Conservation (phyloP, 2,329 filamentous ascomycete species). For the Fusarium dimerum region DNA sequence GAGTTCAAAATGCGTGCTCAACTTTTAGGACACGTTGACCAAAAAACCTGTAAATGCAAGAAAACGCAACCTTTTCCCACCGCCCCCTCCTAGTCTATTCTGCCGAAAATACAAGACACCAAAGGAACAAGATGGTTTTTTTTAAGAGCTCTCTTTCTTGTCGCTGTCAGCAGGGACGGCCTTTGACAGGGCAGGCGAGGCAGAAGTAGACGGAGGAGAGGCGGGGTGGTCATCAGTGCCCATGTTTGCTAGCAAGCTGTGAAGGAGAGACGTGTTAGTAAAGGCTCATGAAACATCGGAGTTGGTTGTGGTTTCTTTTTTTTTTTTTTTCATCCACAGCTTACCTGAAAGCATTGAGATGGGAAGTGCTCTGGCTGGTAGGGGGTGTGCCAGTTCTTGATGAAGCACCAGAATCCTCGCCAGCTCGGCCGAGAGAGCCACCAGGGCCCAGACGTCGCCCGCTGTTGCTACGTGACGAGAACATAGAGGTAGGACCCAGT, state of each 20-base stretch:
- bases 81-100: slow-evolving; percentile 51
- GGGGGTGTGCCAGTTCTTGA: slow-evolving; percentile 90
- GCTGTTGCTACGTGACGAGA: slow-evolving; percentile 88
- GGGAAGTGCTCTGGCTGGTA: slow-evolving; percentile 58
- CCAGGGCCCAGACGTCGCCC: slow-evolving; percentile 78
- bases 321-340: slow-evolving; percentile 28
- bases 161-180: slow-evolving; percentile 53
- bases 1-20: slow-evolving; percentile 44
- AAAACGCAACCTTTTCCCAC: slow-evolving; percentile 32
- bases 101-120: slow-evolving; percentile 49
- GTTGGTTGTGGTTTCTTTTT: not conserved
- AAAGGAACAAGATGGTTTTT: slow-evolving; percentile 30
- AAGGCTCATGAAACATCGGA: not conserved
- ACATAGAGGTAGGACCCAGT: slow-evolving; percentile 83
- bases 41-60: slow-evolving; percentile 51
- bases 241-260: slow-evolving; percentile 60
- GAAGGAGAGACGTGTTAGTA: slow-evolving; percentile 2
- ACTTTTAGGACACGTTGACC: slow-evolving; percentile 49
- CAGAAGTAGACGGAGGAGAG: slow-evolving; percentile 69
- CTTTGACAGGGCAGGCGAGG: slow-evolving; percentile 67
- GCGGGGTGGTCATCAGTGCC: slow-evolving; percentile 60
- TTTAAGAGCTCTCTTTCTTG: slow-evolving; percentile 54
- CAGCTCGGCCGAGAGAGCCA: slow-evolving; percentile 69
- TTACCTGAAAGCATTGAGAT: slow-evolving; percentile 94
- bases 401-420: slow-evolving; percentile 83